Evolutionary conservation across 352 stramenopile genomes (phyloP).

Genomic region (Pythium brachiatum): DNA sequence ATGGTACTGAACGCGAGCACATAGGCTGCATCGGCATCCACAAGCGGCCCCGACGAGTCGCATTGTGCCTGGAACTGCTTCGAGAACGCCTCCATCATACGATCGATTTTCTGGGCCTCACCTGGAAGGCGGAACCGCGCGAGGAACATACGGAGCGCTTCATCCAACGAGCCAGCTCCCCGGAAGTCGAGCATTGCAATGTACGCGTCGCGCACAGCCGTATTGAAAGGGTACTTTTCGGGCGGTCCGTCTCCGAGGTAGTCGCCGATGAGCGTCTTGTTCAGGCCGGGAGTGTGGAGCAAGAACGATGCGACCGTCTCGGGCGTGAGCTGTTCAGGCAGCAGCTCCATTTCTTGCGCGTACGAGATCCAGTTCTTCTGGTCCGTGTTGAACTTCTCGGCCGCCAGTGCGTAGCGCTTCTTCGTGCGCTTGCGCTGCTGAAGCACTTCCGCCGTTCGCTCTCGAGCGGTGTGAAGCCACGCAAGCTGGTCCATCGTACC

Average conservation of each 20-base stretch:
- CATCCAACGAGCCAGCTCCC: conserved; percentile 81
- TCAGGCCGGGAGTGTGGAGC: conserved; percentile 88
- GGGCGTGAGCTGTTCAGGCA: conserved; percentile 82
- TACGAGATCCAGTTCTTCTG: conserved; percentile 92
- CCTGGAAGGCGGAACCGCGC: conserved; percentile 95
- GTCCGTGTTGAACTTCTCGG: conserved; percentile 94
- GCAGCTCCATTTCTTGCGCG: conserved; percentile 81
- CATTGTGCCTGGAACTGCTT: conserved; percentile 89
- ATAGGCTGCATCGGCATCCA: conserved; percentile 92
- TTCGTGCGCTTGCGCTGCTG: conserved; percentile 92
- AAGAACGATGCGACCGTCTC: conserved; percentile 92
- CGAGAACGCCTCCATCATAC: conserved; percentile 96
- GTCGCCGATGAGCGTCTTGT: conserved; percentile 95
- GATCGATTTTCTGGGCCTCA: conserved; percentile 98
- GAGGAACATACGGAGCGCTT: conserved; percentile 92
- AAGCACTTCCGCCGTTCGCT: conserved; percentile 85
- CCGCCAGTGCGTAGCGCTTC: conserved; percentile 86
- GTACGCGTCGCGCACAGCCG: conserved; percentile 78
- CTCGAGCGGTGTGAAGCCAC: conserved; percentile 80
- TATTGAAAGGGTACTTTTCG: conserved; percentile 97
- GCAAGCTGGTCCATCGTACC: conserved; percentile 52
- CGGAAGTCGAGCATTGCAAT: conserved; percentile 95
- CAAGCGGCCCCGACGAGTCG: conserved; percentile 48
- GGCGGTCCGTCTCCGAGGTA: conserved; percentile 95
- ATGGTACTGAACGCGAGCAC: conserved; percentile 98